phyloP scores from a whole-genome alignment of 371 early-diverging fungal genomes.

The Mortierella sp. region DNA sequence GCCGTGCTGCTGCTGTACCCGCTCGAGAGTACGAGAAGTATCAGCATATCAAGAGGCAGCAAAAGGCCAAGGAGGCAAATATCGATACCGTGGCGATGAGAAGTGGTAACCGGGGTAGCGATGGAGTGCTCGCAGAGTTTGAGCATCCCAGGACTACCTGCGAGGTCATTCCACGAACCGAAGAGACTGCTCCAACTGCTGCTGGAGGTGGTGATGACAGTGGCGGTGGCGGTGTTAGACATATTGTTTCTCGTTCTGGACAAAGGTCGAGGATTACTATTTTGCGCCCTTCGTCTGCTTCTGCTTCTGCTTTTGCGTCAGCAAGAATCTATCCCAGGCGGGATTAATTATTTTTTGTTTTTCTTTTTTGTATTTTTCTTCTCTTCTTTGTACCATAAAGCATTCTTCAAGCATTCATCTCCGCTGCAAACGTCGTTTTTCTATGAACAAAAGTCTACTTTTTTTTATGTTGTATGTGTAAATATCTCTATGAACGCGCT shows the following conservation, averaged over 20 bases:
- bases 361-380: not conserved
- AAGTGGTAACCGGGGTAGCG: too few species aligned
- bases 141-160: too few species aligned
- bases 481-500: not conserved
- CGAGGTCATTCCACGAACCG: too few species aligned
- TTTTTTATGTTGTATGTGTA: not conserved
- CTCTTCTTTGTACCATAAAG: not conserved
- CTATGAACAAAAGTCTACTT: not conserved
- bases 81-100: not conserved
- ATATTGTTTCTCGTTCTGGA: too few species aligned
- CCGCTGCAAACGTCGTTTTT: too few species aligned
- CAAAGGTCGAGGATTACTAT: too few species aligned
- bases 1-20: not conserved
- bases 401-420: not conserved
- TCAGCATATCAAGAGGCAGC: not conserved
- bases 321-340: too few species aligned
- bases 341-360: not conserved
- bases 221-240: conserved; percentile 1
- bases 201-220: not conserved
- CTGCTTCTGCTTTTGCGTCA: too few species aligned
- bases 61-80: not conserved
- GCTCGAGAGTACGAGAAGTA: not conserved
- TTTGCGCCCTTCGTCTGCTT: too few species aligned
- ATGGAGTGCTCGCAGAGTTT: too few species aligned
- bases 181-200: not conserved